phyloP scores from a whole-genome alignment of 495 filamentous ascomycete species.

The Podospora bellae-mahoneyi region DNA sequence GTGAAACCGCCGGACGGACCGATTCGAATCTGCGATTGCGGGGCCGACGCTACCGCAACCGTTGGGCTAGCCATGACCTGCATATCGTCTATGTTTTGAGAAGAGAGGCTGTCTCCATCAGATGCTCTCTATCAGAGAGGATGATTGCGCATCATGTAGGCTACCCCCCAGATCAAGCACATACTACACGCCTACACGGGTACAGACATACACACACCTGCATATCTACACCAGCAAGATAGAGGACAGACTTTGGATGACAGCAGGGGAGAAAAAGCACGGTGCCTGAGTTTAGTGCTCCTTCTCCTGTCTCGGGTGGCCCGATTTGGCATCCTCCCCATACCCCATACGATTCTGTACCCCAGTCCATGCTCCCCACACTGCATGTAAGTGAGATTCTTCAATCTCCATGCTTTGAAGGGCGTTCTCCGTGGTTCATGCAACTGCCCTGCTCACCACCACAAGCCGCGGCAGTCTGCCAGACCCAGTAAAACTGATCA shows the following conservation, averaged over 20 bases:
- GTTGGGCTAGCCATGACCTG: neutral
- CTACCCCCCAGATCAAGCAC: neutral
- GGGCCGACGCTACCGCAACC: slow-evolving; percentile 9
- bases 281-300: slow-evolving; percentile 3
- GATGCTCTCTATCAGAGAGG: no score
- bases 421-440: slow-evolving; percentile 5
- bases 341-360: neutral
- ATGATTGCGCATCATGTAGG: neutral
- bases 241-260: neutral
- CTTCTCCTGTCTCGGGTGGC: neutral
- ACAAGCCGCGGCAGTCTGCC: neutral
- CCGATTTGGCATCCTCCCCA: neutral
- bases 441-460: neutral
- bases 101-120: neutral
- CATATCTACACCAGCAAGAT: neutral
- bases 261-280: neutral
- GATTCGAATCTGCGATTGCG: slow-evolving; percentile 14
- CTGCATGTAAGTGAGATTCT: neutral
- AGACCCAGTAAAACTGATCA: neutral
- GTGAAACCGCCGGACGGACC: slow-evolving; percentile 15
- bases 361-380: neutral
- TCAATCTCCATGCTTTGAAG: neutral
- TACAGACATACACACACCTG: neutral
- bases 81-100: neutral
- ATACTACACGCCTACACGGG: neutral